Percentiles rank a stretch among this genome's conserved stretches.
These are phyloP conservation scores for Globisporangium nunn DNA, from an alignment of 352 stramenopile species.

Conservation along the genomic window DNA sequence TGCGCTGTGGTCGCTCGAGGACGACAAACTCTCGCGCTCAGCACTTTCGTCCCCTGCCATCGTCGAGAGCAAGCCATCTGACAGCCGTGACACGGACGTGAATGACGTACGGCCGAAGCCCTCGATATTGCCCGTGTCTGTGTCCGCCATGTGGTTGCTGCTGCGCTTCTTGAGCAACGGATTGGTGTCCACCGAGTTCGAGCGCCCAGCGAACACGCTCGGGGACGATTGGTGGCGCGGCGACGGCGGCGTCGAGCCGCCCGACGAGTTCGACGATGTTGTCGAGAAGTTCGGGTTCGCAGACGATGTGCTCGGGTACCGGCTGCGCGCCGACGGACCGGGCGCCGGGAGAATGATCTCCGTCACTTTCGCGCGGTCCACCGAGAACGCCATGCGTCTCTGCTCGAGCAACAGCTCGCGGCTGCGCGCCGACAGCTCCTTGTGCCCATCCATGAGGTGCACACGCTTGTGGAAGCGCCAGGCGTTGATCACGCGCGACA, in stretches of 20 bases:
- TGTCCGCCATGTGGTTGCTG: constrained; percentile 22
- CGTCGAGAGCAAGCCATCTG: constrained; percentile 27
- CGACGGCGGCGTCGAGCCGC: constrained; percentile 18
- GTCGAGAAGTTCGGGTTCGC: constrained; percentile 30
- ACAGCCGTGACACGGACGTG: constrained; percentile 60
- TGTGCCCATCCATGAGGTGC: constrained; percentile 84
- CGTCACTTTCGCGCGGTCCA: constrained; percentile 73
- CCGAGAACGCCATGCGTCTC: constrained; percentile 82
- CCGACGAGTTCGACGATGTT: constrained; percentile 31
- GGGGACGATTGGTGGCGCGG: constrained; percentile 27
- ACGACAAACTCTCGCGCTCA: constrained; percentile 41
- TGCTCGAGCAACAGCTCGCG: constrained; percentile 83
- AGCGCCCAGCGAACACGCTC: constrained; percentile 21
- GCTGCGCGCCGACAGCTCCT: constrained; percentile 68
- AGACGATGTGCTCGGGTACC: constrained; percentile 45
- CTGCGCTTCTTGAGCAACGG: constrained; percentile 48
- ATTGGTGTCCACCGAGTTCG: constrained; percentile 36
- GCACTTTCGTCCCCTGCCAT: constrained; percentile 17
- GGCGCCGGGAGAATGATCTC: constrained; percentile 76
- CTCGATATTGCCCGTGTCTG: constrained; percentile 36
- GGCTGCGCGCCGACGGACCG: constrained; percentile 34
- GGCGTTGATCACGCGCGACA: constrained; percentile 71
- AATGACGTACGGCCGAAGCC: constrained; percentile 70
- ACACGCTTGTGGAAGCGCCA: constrained; percentile 85
- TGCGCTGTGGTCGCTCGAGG: constrained; percentile 26